A percentile compares a stretch with the other conserved stretches of the same genome.
phyloP scores from a whole-genome alignment of 1,284 basidiomycete genomes.

The Abortiporus biennis region DNA sequence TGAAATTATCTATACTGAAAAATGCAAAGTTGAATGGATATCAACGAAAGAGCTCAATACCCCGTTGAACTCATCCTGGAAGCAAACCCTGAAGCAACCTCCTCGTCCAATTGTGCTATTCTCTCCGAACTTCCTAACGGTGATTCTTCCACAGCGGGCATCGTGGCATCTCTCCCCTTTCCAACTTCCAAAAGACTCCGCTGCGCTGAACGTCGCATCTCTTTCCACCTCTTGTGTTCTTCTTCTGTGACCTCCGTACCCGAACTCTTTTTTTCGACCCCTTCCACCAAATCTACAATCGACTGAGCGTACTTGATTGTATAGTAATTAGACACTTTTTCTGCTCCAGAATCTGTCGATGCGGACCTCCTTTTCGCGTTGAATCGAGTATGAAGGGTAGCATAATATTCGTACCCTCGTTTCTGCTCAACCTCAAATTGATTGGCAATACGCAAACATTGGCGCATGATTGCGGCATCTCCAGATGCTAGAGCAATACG shows the following conservation, averaged over 20 bases:
- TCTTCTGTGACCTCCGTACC: slow-evolving; percentile 2
- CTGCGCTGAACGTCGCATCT: slow-evolving; percentile 13
- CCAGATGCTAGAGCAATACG: slow-evolving; percentile 45
- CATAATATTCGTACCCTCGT: too few species aligned
- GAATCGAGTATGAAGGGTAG: background rate
- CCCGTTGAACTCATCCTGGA: background rate
- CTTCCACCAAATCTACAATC: slow-evolving; percentile 16
- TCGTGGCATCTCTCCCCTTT: too few species aligned
- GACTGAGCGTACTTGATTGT: slow-evolving; percentile 16
- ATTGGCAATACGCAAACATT: too few species aligned
- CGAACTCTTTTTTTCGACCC: slow-evolving; percentile 12
- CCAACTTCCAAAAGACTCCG: too few species aligned
- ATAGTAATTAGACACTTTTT: slow-evolving; percentile 13
- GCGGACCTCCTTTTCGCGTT: slow-evolving; percentile 1
- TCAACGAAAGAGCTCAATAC: too few species aligned
- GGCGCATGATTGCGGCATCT: slow-evolving; percentile 43
- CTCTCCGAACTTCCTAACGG: slow-evolving; percentile 5
- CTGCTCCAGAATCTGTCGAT: background rate
- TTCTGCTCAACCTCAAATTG: too few species aligned
- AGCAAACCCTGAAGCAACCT: slow-evolving; percentile 8
- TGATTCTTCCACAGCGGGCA: slow-evolving; percentile 6
- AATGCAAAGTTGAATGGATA: too few species aligned
- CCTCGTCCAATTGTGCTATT: slow-evolving; percentile 6
- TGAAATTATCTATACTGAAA: too few species aligned
- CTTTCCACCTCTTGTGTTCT: slow-evolving; percentile 15